Percentiles rank a stretch among this genome's conserved stretches.
Evolutionary conservation across 371 early-diverging fungal species (phyloP).

Genomic region (Smittium mucronatum): DNA sequence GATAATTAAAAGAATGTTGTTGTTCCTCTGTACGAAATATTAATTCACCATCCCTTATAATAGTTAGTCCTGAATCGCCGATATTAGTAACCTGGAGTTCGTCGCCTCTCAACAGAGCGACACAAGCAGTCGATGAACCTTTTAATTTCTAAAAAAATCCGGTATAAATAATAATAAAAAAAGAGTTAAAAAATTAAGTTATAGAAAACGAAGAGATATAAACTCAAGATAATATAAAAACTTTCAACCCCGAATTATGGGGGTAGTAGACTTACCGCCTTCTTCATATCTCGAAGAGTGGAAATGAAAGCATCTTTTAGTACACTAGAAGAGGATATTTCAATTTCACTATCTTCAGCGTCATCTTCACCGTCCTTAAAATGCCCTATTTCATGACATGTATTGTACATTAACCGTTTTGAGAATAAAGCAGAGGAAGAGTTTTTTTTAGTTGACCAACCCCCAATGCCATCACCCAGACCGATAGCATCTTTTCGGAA

Average conservation of each 20-base stretch:
- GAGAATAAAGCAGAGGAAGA: slow-evolving; percentile 82
- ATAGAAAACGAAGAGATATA: too few relatives aligned
- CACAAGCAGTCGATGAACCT: slow-evolving; percentile 81
- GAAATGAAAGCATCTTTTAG: slow-evolving; percentile 64
- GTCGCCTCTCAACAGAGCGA: slow-evolving; percentile 74
- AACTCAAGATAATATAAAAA: slow-evolving; percentile 1
- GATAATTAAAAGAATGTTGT: slow-evolving; percentile 72
- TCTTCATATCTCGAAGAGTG: slow-evolving; percentile 49
- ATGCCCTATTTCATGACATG: slow-evolving; percentile 62
- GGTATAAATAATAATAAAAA: not conserved
- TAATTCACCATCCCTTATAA: slow-evolving; percentile 72
- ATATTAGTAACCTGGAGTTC: slow-evolving; percentile 84
- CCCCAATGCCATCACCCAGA: slow-evolving; percentile 75
- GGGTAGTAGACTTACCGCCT: slow-evolving; percentile 10
- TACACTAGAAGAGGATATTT: slow-evolving; percentile 65
- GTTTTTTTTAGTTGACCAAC: slow-evolving; percentile 44
- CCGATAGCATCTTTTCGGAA: slow-evolving; percentile 60
- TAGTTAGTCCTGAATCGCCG: slow-evolving; percentile 83
- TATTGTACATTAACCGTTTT: slow-evolving; percentile 84
- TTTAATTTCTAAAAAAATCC: slow-evolving; percentile 36
- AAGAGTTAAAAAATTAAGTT: slow-evolving; percentile 4
- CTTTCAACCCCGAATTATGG: too few relatives aligned
- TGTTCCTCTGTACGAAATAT: slow-evolving; percentile 85
- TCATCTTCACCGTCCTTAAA: slow-evolving; percentile 66
- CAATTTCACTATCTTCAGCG: slow-evolving; percentile 46